phyloP scores from a whole-genome alignment of 352 stramenopile genomes.

The Pythium apleroticum region DNA sequence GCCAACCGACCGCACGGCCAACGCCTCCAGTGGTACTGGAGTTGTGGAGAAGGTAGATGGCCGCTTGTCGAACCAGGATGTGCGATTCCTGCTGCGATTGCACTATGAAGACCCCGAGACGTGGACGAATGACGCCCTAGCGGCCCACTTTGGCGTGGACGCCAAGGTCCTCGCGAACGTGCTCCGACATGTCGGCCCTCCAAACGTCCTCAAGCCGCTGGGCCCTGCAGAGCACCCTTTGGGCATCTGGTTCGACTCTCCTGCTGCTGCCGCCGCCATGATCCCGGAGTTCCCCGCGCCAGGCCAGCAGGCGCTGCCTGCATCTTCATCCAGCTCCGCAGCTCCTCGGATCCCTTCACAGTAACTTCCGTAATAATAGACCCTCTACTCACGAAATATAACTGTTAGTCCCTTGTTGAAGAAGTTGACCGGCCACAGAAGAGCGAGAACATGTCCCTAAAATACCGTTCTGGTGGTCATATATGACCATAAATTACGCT shows the following conservation, averaged over 20 bases:
- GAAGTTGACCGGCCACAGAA: not conserved
- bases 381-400: conserved; percentile 16
- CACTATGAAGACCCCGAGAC: conserved; percentile 59
- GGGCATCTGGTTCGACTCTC: conserved; percentile 53
- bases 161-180: conserved; percentile 36
- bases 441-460: conserved; percentile 12
- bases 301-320: conserved; percentile 7
- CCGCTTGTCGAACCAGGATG: conserved; percentile 51
- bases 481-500: conserved; percentile 18
- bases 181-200: conserved; percentile 40
- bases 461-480: conserved; percentile 28
- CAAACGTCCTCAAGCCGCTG: conserved; percentile 56
- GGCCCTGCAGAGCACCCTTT: conserved; percentile 49
- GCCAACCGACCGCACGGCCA: conserved; percentile 53
- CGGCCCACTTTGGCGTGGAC: conserved; percentile 51
- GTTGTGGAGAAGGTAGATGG: conserved; percentile 38
- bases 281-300: conserved; percentile 12
- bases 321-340: conserved; percentile 9
- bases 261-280: conserved; percentile 18
- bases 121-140: conserved; percentile 50
- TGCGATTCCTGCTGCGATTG: conserved; percentile 58
- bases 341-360: not conserved
- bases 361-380: conserved; percentile 28
- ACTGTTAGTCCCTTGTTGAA: conserved; percentile 1
- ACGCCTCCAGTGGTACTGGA: conserved; percentile 39